These are phyloP conservation scores for Amanita brunnescens DNA, from an alignment of 768 basidiomycete genomes.

Conservation along the genomic window DNA sequence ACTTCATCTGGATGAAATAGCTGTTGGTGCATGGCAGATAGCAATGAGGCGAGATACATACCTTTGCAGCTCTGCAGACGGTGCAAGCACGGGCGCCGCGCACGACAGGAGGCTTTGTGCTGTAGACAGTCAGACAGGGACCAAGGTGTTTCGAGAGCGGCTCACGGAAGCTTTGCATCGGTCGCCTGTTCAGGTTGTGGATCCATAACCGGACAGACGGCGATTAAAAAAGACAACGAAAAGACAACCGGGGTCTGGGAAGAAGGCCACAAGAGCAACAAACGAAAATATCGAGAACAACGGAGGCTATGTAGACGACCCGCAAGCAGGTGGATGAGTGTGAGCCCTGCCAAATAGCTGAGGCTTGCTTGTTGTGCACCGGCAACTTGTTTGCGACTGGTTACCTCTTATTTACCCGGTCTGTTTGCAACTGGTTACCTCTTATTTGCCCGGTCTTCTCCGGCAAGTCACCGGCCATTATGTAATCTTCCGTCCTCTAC, in stretches of 20 bases:
- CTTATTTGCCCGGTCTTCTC: conserved; percentile 15
- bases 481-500: conserved; percentile 8
- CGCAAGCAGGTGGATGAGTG: conserved; percentile 10
- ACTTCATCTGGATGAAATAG: conserved; percentile 74
- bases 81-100: conserved; percentile 66
- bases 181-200: conserved; percentile 24
- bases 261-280: conserved; percentile 7
- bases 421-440: too few relatives aligned
- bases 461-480: conserved; percentile 6
- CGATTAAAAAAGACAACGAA: conserved; percentile 28
- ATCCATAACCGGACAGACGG: conserved; percentile 33
- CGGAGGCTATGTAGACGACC: conserved; percentile 6
- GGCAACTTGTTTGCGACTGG: conserved; percentile 27
- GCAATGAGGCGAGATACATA: conserved; percentile 17
- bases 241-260: conserved; percentile 9
- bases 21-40: conserved; percentile 9
- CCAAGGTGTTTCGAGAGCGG: conserved; percentile 10
- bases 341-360: conserved; percentile 9
- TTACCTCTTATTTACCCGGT: conserved; percentile 16
- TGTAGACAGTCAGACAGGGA: conserved; percentile 12
- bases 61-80: conserved; percentile 81
- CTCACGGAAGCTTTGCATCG: conserved; percentile 27
- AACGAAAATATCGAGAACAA: conserved; percentile 2
- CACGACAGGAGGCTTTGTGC: conserved; percentile 39
- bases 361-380: conserved; percentile 14